A percentile compares a stretch with the other conserved stretches of the same genome.
Evolutionary conservation across 2,329 filamentous ascomycete species (phyloP).

Genomic region (Knufia petricola): DNA sequence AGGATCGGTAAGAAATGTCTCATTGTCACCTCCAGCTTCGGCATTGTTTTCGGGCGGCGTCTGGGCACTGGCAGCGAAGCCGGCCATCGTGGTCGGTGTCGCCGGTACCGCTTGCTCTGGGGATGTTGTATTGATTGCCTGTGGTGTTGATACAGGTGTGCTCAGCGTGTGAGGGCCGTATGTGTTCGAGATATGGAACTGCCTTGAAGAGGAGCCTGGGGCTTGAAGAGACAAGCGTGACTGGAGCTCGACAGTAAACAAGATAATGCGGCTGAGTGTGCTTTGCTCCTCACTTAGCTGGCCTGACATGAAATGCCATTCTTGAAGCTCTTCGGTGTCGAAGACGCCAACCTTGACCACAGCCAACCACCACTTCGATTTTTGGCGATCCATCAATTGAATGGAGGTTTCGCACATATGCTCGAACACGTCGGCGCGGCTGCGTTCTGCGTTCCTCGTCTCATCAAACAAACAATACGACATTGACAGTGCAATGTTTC

Average conservation of each 20-base stretch:
- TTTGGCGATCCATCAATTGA: slow-evolving; percentile 43
- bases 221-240: slow-evolving; percentile 4
- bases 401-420: slow-evolving; percentile 51
- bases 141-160: slow-evolving; percentile 22
- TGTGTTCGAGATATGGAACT: not conserved
- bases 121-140: slow-evolving; percentile 22
- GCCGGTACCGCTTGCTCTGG: slow-evolving; percentile 35
- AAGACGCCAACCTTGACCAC: slow-evolving; percentile 44
- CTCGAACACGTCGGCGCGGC: slow-evolving; percentile 41
- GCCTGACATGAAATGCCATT: slow-evolving; percentile 12
- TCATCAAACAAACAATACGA: slow-evolving; percentile 37
- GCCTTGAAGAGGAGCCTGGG: not conserved
- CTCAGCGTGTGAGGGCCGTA: slow-evolving; percentile 14
- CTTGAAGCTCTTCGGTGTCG: slow-evolving; percentile 43
- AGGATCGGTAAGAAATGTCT: slow-evolving; percentile 48
- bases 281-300: not conserved
- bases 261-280: slow-evolving; percentile 11
- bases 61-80: slow-evolving; percentile 20
- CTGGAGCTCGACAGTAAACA: slow-evolving; percentile 16
- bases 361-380: slow-evolving; percentile 47
- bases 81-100: slow-evolving; percentile 26
- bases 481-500: slow-evolving; percentile 43
- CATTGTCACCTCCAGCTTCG: slow-evolving; percentile 35
- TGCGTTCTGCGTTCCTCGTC: slow-evolving; percentile 24
- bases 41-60: slow-evolving; percentile 17